Percentiles rank a stretch among this genome's conserved stretches.
phyloP scores from a whole-genome alignment of 2,329 filamentous ascomycete genomes.

The Hysterium pulicare region DNA sequence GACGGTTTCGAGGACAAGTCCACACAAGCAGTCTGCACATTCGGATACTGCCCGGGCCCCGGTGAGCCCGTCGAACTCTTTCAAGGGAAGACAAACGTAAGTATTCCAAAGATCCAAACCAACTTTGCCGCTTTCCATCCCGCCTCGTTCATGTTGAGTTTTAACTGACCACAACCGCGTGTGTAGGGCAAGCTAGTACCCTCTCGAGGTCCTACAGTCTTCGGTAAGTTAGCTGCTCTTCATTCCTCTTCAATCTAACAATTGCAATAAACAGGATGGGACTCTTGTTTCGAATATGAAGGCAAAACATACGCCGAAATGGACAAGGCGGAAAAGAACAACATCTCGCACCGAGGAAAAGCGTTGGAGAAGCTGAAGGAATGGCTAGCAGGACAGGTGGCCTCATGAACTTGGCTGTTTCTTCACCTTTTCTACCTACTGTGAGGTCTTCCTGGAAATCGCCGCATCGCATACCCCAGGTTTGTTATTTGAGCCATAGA shows the following conservation, averaged over 20 bases:
- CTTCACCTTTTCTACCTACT: no score
- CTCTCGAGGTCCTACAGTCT: slow-evolving; percentile 72
- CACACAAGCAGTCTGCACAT: slow-evolving; percentile 91
- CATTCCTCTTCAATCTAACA: not conserved
- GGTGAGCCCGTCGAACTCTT: slow-evolving; percentile 82
- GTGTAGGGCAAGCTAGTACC: slow-evolving; percentile 78
- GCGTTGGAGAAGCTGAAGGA: slow-evolving; percentile 82
- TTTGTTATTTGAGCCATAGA: no score
- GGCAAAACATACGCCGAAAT: slow-evolving; percentile 92
- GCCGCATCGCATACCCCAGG: no score
- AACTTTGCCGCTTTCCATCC: no score
- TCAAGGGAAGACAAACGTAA: slow-evolving; percentile 80
- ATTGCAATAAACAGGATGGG: slow-evolving; percentile 69
- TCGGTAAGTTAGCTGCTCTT: slow-evolving; percentile 60
- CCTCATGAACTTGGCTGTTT: no score
- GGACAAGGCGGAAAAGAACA: slow-evolving; percentile 83
- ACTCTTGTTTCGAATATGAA: slow-evolving; percentile 91
- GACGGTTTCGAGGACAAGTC: slow-evolving; percentile 86
- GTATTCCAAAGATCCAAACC: slow-evolving; percentile 17
- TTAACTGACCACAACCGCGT: no score
- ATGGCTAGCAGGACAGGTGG: slow-evolving; percentile 64
- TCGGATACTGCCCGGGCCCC: slow-evolving; percentile 84
- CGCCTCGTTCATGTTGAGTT: no score
- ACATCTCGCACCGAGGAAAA: slow-evolving; percentile 83
- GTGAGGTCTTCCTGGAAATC: no score